phyloP scores from a whole-genome alignment of 2,329 filamentous ascomycete genomes.

The Magnaporthales sp. region DNA sequence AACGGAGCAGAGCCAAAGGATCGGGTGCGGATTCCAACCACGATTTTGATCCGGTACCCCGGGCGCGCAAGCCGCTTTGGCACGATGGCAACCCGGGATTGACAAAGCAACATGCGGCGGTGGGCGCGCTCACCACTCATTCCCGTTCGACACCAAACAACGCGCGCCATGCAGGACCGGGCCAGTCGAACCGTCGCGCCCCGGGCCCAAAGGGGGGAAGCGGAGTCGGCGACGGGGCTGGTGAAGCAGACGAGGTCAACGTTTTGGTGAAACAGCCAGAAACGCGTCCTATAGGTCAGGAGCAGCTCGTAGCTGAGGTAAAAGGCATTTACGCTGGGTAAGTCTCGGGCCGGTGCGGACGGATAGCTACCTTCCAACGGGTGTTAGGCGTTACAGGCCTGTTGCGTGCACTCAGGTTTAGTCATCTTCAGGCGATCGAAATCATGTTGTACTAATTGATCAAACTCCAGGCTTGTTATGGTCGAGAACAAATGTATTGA shows the following conservation, averaged over 20 bases:
- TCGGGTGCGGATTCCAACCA: neutral
- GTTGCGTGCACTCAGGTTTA: no score
- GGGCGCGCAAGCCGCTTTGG: neutral
- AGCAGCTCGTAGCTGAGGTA: conserved; percentile 73
- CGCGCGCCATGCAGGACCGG: neutral
- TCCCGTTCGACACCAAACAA: neutral
- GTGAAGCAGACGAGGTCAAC: neutral
- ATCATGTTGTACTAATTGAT: neutral
- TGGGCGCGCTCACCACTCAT: neutral
- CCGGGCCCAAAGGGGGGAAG: neutral
- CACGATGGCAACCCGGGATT: neutral
- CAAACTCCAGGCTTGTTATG: conserved; percentile 49
- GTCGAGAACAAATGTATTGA: conserved; percentile 84
- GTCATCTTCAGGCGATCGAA: no score
- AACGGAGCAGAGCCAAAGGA: neutral
- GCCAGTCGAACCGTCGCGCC: neutral
- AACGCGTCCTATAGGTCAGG: conserved; percentile 62
- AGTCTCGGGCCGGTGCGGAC: neutral
- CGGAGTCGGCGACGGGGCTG: neutral
- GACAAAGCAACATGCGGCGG: neutral
- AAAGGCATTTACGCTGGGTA: conserved; percentile 71
- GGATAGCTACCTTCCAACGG: no score
- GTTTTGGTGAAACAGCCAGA: conserved; percentile 40
- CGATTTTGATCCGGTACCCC: neutral
- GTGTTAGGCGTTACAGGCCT: no score